A percentile compares a stretch with the other conserved stretches of the same genome.
phyloP scores from a whole-genome alignment of 2,329 filamentous ascomycete species.

The Chaetomiaceae sp. region DNA sequence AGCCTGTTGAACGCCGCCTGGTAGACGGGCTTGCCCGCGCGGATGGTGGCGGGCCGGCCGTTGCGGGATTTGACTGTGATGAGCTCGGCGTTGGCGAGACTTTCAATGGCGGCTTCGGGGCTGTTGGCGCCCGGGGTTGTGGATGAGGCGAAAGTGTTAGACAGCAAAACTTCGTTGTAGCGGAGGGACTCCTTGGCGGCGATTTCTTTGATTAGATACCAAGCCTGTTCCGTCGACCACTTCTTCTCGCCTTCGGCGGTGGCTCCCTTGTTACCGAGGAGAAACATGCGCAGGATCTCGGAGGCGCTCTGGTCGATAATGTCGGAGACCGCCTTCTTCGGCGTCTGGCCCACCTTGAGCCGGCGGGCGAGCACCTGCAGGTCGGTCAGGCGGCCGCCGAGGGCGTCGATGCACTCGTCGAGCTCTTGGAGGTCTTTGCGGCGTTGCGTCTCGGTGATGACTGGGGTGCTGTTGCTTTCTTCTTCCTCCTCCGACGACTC shows the following conservation, averaged over 20 bases:
- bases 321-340: conserved; percentile 73
- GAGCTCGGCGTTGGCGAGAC: conserved; percentile 79
- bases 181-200: conserved; percentile 63
- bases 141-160: conserved; percentile 65
- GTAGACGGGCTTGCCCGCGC: conserved; percentile 81
- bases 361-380: conserved; percentile 90
- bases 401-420: conserved; percentile 72
- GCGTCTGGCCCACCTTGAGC: conserved; percentile 81
- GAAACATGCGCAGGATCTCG: conserved; percentile 90
- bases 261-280: conserved; percentile 56
- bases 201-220: conserved; percentile 79
- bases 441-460: conserved; percentile 35
- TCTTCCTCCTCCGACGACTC: conserved; percentile 22
- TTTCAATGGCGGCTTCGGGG: conserved; percentile 72
- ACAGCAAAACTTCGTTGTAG: conserved; percentile 82
- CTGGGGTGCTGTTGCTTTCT: neutral
- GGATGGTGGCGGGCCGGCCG: conserved; percentile 73
- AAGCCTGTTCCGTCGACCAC: conserved; percentile 84
- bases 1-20: conserved; percentile 74
- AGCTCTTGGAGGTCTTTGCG: conserved; percentile 60
- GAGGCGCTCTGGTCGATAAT: conserved; percentile 86
- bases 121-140: conserved; percentile 45
- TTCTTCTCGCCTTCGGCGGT: conserved; percentile 46
- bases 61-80: conserved; percentile 69
- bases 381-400: conserved; percentile 92